phyloP scores from a whole-genome alignment of 2,329 filamentous ascomycete species.

The Cryphonectria carpinicola region DNA sequence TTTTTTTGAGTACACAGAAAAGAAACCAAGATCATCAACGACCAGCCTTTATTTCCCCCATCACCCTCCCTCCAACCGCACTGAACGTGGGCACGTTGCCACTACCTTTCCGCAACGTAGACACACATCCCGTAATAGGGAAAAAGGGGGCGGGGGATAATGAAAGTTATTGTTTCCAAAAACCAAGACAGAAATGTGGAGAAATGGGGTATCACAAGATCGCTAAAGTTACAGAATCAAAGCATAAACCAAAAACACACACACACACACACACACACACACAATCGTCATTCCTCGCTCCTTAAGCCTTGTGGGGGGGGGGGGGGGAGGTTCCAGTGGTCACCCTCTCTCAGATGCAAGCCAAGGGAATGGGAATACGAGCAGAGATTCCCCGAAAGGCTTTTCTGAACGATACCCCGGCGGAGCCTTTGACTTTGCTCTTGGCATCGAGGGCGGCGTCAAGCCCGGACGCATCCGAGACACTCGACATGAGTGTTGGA shows the following conservation, averaged over 20 bases:
- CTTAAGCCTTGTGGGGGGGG: no score
- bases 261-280: neutral
- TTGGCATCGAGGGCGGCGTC: constrained; percentile 8
- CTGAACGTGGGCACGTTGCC: neutral
- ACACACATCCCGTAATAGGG: neutral
- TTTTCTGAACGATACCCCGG: neutral
- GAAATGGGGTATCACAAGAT: constrained; percentile 25
- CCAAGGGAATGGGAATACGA: neutral
- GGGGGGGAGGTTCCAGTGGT: neutral
- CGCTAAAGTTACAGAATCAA: constrained; percentile 9
- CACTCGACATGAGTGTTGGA: constrained; percentile 17
- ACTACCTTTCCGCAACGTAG: neutral
- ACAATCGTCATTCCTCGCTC: constrained; percentile 2
- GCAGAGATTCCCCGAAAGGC: neutral
- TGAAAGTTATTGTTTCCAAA: constrained; percentile 30
- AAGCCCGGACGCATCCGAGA: neutral
- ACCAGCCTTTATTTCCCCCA: constrained; percentile 16
- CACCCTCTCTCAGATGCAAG: constrained; percentile 11
- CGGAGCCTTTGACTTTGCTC: constrained; percentile 5
- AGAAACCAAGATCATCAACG: constrained; percentile 10
- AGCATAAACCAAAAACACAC: neutral
- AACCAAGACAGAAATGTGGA: constrained; percentile 11
- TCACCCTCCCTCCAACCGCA: neutral
- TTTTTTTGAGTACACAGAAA: neutral
- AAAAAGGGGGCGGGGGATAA: constrained; percentile 3